phyloP scores from a whole-genome alignment of 2,329 filamentous ascomycete species.

The Lachnellula arida region DNA sequence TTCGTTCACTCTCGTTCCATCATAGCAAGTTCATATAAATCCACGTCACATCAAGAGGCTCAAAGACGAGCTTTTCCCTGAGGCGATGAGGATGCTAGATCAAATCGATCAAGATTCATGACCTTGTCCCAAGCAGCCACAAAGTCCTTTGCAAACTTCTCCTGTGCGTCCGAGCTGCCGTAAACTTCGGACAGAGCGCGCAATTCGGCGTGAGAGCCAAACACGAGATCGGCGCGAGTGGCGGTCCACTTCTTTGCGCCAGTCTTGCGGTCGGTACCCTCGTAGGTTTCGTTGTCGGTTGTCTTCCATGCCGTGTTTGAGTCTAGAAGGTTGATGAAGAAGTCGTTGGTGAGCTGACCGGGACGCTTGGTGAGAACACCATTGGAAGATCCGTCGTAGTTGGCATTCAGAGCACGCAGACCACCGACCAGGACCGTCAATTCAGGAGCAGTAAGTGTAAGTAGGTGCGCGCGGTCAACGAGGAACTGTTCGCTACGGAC shows the following conservation, averaged over 20 bases:
- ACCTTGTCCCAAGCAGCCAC: constrained; percentile 55
- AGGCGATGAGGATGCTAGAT: constrained; percentile 26
- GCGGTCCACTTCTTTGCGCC: constrained; percentile 53
- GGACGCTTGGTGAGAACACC: constrained; percentile 52
- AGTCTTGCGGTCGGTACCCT: constrained; percentile 50
- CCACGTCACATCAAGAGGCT: neutral
- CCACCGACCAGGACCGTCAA: constrained; percentile 52
- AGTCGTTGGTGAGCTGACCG: constrained; percentile 54
- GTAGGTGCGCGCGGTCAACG: constrained; percentile 52
- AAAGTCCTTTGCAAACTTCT: constrained; percentile 54
- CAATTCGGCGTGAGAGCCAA: constrained; percentile 54
- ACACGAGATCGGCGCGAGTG: constrained; percentile 51
- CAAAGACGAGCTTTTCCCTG: neutral
- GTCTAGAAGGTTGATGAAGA: constrained; percentile 57
- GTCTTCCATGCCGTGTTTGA: constrained; percentile 49
- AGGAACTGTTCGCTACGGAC: constrained; percentile 51
- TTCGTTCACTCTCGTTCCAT: too few relatives aligned
- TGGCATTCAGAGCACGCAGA: constrained; percentile 50
- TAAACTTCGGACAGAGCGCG: constrained; percentile 55
- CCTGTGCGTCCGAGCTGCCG: constrained; percentile 42
- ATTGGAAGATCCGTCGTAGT: constrained; percentile 50
- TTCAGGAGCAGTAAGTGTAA: constrained; percentile 52
- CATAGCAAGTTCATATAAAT: too few relatives aligned
- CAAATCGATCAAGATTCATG: constrained; percentile 54
- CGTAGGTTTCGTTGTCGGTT: constrained; percentile 43